These are phyloP conservation scores for Scleroderma citrinum DNA, from an alignment of 768 basidiomycete genomes.

Conservation along the genomic window DNA sequence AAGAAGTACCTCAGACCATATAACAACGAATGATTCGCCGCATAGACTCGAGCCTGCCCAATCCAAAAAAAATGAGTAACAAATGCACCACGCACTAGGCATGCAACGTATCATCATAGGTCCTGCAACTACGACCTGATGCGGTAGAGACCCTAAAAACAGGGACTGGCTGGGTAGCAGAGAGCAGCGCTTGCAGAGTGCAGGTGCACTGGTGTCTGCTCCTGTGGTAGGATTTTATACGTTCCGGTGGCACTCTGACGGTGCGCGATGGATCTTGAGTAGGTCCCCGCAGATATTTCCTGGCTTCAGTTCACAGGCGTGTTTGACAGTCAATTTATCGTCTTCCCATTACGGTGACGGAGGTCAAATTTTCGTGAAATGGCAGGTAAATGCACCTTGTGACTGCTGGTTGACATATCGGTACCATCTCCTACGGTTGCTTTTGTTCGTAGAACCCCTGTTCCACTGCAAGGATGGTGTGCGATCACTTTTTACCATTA, in stretches of 20 bases:
- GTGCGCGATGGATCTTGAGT: constrained; percentile 11
- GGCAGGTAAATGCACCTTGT: constrained; percentile 16
- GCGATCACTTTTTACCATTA: constrained; percentile 8
- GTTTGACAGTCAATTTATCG: constrained; percentile 17
- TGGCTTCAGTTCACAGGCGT: constrained; percentile 18
- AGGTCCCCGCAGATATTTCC: constrained; percentile 5
- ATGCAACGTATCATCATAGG: neutral
- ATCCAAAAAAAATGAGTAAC: neutral
- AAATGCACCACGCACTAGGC: neutral
- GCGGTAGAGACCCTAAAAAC: neutral
- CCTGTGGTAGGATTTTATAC: constrained; percentile 20
- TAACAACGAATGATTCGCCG: constrained; percentile 13
- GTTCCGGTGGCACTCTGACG: constrained; percentile 8
- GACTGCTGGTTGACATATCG: constrained; percentile 23
- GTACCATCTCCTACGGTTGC: constrained; percentile 14
- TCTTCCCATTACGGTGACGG: constrained; percentile 20
- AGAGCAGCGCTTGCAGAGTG: neutral
- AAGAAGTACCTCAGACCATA: constrained; percentile 34
- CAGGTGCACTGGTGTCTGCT: neutral
- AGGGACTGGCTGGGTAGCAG: neutral
- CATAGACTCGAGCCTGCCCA: neutral
- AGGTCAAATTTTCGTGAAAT: constrained; percentile 20
- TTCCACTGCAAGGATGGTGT: constrained; percentile 17
- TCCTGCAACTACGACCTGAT: neutral
- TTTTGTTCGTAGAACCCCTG: constrained; percentile 20